Conservation (phyloP, 2,329 filamentous ascomycete genomes). For the Botrytis byssoidea region DNA sequence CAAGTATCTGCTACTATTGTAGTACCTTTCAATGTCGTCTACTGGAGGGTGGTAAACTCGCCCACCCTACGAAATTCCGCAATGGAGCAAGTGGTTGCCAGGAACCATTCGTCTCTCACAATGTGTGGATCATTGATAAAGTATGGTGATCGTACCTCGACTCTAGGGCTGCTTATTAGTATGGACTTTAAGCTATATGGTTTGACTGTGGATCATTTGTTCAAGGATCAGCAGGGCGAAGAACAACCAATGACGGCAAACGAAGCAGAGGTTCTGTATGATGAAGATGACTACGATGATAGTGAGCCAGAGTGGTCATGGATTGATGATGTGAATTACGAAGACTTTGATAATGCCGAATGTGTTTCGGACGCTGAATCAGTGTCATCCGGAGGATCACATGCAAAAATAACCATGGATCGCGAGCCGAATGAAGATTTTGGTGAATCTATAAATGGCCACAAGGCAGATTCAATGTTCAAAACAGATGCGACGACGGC, state of each 20-base stretch:
- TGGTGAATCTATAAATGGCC: not conserved
- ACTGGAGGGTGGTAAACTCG: not conserved
- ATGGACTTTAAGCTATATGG: not conserved
- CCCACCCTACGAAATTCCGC: not conserved
- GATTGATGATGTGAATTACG: not conserved
- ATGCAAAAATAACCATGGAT: not conserved
- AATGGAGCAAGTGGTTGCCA: not conserved
- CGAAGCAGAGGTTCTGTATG: not conserved
- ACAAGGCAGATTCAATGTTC: not conserved
- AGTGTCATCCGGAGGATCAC: not conserved
- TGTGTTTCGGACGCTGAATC: not conserved
- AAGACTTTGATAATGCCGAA: not conserved
- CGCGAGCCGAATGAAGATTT: accelerated
- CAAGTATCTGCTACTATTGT: not conserved
- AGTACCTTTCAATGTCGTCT: not conserved
- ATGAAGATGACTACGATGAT: not conserved
- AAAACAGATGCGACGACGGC: not conserved
- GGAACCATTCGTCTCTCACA: not conserved
- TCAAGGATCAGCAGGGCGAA: not conserved
- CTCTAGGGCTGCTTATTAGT: not conserved
- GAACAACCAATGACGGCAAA: not conserved
- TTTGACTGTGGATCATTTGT: not conserved
- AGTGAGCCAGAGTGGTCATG: not conserved
- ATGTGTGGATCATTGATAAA: not conserved
- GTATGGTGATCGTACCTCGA: not conserved